Base-by-base conservation (phyloP, 1,284 basidiomycete genomes). In the Sphagnurus paluster region DNA sequence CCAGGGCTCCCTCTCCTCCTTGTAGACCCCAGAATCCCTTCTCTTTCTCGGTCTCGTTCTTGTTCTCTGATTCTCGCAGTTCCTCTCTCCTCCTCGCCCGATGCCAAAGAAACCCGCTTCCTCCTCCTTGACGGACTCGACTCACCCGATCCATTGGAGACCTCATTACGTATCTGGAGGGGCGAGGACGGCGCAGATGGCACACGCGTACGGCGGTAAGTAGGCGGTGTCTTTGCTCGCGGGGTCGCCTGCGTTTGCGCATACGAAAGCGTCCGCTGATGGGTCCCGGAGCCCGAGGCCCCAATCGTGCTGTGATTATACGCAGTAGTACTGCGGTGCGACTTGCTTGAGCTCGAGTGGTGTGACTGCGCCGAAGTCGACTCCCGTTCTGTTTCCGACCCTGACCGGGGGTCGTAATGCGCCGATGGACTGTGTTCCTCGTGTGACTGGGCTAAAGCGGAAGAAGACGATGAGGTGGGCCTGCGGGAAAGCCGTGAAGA, bases 251-350 rank as follows among this genome's bases (percentile, higher is more conserved):
- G 30, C 48, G 38, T 24, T 36, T 38, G 48, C 44, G 36, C 57
- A 28, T 37, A 45, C 48, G 42, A 53, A 49, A 48, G 24, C 45
- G 57, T 29, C 54, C 57, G 39, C 47, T 55, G 32, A 55, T 59
- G 37, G 0, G 86, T 89, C 61, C 88, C 87, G 2, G 85, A 88
- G 30, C 86, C 87, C 19, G 86, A 88, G 39, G n/a, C n/a, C n/a
- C n/a, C n/a, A n/a, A n/a, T n/a, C n/a, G n/a, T n/a, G n/a, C n/a
- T n/a, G n/a, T n/a, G n/a, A n/a, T n/a, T n/a, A n/a, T n/a, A n/a
- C n/a, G n/a, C n/a, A n/a, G n/a, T n/a, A n/a, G n/a, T n/a, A n/a
- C n/a, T n/a, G n/a, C n/a, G n/a, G n/a, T n/a, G n/a, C n/a, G n/a
- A n/a, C n/a, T n/a, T n/a, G n/a, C n/a, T n/a, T n/a, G n/a, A n/a